Percentiles rank a stretch among this genome's conserved stretches.
These are phyloP conservation scores for Ganoderma boninense DNA, from an alignment of 1,284 basidiomycete species.

Conservation along the genomic window DNA sequence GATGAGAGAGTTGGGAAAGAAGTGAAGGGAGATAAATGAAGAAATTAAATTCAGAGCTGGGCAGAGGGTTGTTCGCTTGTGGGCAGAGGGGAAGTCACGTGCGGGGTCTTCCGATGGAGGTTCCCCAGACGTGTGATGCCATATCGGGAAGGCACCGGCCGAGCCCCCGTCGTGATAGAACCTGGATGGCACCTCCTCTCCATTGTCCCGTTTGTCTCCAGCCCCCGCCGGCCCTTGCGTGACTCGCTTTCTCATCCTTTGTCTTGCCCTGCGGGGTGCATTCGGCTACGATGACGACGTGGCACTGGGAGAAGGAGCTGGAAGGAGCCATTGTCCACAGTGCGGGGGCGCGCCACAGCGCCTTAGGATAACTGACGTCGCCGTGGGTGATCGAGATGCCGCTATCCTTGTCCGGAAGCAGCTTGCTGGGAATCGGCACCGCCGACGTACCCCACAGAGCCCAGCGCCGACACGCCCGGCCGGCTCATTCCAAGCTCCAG, in stretches of 20 bases:
- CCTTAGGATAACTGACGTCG: slow-evolving; percentile 19
- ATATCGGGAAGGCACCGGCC: slow-evolving; percentile 31
- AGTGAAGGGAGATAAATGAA: slow-evolving; percentile 51
- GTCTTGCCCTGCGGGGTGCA: neutral
- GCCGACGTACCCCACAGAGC: slow-evolving; percentile 13
- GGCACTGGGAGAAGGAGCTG: neutral
- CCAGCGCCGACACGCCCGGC: neutral
- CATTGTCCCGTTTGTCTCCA: slow-evolving; percentile 19
- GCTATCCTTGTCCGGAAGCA: slow-evolving; percentile 17
- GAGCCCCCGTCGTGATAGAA: slow-evolving; percentile 14
- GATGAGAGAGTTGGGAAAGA: slow-evolving; percentile 56
- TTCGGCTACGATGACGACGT: neutral
- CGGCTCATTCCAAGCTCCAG: neutral
- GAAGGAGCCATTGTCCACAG: neutral
- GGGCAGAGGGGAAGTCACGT: slow-evolving; percentile 46
- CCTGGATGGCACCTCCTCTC: neutral
- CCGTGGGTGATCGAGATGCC: slow-evolving; percentile 16
- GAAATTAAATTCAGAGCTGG: slow-evolving; percentile 59
- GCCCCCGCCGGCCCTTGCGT: slow-evolving; percentile 2
- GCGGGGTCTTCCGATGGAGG: slow-evolving; percentile 34
- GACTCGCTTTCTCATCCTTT: neutral
- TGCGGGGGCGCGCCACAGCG: slow-evolving; percentile 9
- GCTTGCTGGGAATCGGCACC: slow-evolving; percentile 18
- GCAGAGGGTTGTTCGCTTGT: slow-evolving; percentile 54
- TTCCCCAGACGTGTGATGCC: slow-evolving; percentile 26